These are phyloP conservation scores for Mycogone perniciosa DNA, from an alignment of 2,329 filamentous ascomycete genomes.

Conservation along the genomic window DNA sequence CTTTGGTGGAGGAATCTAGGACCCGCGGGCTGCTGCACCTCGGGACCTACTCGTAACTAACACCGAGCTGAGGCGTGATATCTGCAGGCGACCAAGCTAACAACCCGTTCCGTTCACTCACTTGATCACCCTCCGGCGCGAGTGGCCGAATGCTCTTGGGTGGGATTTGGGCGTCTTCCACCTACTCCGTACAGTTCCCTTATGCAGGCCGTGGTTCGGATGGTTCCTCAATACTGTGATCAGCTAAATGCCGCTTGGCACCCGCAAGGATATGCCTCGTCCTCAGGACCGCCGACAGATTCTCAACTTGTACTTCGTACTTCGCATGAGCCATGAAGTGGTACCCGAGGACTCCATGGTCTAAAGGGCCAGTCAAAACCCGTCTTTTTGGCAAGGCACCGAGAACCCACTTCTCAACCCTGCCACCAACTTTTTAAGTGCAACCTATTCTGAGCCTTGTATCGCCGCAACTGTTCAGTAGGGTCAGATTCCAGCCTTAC, in stretches of 20 bases:
- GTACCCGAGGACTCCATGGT: not conserved
- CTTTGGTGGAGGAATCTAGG: constrained; percentile 14
- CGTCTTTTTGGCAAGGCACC: not conserved
- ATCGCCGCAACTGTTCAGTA: not conserved
- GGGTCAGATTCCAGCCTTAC: not conserved
- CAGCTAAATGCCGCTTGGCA: not conserved
- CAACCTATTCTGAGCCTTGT: not conserved
- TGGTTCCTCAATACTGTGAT: not conserved
- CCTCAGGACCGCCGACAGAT: not conserved
- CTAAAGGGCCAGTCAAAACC: constrained; percentile 6
- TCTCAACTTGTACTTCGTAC: not conserved
- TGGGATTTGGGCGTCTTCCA: too few relatives aligned
- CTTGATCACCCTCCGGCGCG: not conserved
- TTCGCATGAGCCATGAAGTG: not conserved
- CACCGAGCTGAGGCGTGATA: not conserved
- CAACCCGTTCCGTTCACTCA: constrained; percentile 5
- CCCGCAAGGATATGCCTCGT: not conserved
- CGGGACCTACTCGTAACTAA: not conserved
- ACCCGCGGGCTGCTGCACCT: constrained; percentile 8
- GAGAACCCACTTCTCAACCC: not conserved
- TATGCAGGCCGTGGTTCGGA: not conserved
- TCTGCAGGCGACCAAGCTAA: constrained; percentile 7
- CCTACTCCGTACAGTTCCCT: too few relatives aligned
- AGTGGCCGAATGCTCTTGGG: not conserved
- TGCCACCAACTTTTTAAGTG: not conserved